Evolutionary conservation across 495 filamentous ascomycete genomes (phyloP).

Genomic region (Chaetomium tenue): DNA sequence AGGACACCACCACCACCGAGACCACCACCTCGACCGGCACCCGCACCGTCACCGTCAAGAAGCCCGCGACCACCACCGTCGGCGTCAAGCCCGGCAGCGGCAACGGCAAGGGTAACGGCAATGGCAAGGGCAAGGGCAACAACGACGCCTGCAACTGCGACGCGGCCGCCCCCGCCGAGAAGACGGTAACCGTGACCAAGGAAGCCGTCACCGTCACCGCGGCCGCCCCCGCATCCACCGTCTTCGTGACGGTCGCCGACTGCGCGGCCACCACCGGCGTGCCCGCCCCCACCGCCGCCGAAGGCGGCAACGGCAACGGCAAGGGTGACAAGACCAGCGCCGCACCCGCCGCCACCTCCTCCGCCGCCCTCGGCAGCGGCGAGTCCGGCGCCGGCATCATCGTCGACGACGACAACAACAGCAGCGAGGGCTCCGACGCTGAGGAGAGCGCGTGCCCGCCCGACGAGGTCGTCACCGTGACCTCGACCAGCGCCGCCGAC

Average conservation of each 20-base stretch:
- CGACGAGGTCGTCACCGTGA: conserved; percentile 34
- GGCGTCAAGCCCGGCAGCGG: conserved; percentile 4
- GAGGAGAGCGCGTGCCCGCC: conserved; percentile 34
- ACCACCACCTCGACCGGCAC: conserved; percentile 44
- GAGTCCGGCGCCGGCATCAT: neutral
- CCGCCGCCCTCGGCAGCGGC: neutral
- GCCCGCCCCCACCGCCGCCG: conserved; percentile 15
- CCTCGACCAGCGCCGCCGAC: conserved; percentile 18
- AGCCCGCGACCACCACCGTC: conserved; percentile 20
- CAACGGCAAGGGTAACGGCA: conserved; percentile 17
- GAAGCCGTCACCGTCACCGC: conserved; percentile 25
- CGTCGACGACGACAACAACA: neutral
- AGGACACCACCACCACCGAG: conserved; percentile 36
- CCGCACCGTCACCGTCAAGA: conserved; percentile 41
- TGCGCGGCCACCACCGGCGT: neutral
- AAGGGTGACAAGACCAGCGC: neutral
- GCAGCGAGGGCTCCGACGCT: neutral
- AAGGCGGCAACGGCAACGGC: conserved; percentile 11
- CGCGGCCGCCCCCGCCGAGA: neutral
- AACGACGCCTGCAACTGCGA: conserved; percentile 22
- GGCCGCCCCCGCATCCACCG: conserved; percentile 33
- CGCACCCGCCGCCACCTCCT: neutral
- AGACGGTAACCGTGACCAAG: conserved; percentile 26
- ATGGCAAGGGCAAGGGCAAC: conserved; percentile 16
- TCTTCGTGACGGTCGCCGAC: conserved; percentile 44